Percentiles rank a stretch among this genome's conserved stretches.
Conservation (phyloP, 345 rosid genomes). For the Eucalyptus viminalis region DNA sequence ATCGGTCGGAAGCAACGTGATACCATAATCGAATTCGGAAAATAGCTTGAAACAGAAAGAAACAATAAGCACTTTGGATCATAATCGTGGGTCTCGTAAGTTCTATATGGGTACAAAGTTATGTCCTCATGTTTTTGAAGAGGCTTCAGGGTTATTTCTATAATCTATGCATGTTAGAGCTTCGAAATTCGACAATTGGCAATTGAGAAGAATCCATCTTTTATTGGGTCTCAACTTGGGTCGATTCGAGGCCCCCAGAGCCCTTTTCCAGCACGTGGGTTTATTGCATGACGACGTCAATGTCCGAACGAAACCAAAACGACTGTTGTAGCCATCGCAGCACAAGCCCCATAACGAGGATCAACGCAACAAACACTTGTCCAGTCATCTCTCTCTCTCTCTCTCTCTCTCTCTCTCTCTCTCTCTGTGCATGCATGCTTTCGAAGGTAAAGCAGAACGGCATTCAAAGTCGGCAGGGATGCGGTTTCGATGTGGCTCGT, state of each 20-base stretch:
- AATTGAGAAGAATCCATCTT: neutral
- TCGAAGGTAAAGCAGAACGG: neutral
- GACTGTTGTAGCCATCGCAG: neutral
- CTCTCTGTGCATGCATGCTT: neutral
- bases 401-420: too few species aligned
- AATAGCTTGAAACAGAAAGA: neutral
- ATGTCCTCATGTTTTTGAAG: neutral
- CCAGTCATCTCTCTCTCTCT: neutral
- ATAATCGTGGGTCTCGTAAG: neutral
- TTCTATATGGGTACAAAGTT: neutral
- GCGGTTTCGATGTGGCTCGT: neutral
- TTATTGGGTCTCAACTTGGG: neutral
- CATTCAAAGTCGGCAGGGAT: neutral
- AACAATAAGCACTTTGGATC: neutral
- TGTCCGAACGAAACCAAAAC: neutral
- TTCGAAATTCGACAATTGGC: neutral
- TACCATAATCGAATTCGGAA: rapidly evolving
- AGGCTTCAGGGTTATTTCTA: neutral
- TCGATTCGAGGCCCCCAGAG: neutral
- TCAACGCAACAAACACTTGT: neutral
- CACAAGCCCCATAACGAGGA: neutral
- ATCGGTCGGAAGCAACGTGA: rapidly evolving
- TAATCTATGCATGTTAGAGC: neutral
- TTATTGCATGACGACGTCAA: neutral
- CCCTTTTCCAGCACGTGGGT: neutral